Evolutionary conservation across 441 rosid genomes (phyloP), one percentile per base, ranked within the genome.

Genomic region (Adansonia rubrostipa): DNA sequence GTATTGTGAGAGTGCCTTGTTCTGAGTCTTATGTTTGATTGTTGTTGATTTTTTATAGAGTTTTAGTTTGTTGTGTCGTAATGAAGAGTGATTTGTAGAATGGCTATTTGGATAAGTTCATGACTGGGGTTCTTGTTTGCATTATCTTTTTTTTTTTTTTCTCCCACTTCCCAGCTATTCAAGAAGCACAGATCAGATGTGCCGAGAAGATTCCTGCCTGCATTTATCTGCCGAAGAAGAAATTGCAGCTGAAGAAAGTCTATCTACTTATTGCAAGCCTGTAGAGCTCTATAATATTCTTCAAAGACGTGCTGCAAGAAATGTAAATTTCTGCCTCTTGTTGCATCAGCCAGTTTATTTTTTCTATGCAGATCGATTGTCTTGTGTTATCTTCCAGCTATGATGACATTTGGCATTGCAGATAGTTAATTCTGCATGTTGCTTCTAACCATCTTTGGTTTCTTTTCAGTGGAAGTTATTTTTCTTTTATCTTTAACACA

Each of bases 241-340:
- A 86, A 84, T 84, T 82, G 97, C 92, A 13, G 99, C 99, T 42
- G 99, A 93, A 74, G 99, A 93, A 85, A 93, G 98, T 81, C 84
- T 93, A 42, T 84, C 90, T 1, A 73, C 82, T 24, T 97, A 93
- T 81, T 97, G 99, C 93, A 95, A 95, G 87, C 98, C 99, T 82
- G 98, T 97, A 6, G 99, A 97, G 71, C 92, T 97, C 77, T 95
- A 97, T 89, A 97, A 97, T 78, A 93, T 95, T 78, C 92, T 97
- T 77, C 99, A 95, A 76, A 92, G 98, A 17, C 98, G 98, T 15
- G 86, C 95, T 36, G 47, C 82, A 19, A 81, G 89, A 84, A 93
- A 90, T 85, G 99, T 93, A 90, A 53, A 44, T 62, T 77, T 66
- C 33, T 42, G 13, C 15, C 2, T 74, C 73, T 70, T 14, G 40